Base-by-base conservation (phyloP, 225 moss, liverwort and hornwort genomes). In the Bryum argenteum region DNA sequence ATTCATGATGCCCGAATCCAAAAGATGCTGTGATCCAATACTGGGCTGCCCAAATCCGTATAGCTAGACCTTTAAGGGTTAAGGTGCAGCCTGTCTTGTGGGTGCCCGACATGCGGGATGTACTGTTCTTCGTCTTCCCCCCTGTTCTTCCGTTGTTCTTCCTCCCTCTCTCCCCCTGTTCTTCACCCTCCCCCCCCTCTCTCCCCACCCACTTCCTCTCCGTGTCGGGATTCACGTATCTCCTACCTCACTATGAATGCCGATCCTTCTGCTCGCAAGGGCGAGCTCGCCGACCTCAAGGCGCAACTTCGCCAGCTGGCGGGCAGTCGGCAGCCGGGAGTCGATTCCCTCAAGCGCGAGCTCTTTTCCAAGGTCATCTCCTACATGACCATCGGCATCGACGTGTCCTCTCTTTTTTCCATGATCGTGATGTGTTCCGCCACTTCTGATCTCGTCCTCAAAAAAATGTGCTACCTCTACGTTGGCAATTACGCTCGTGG, bases 341-440 rank as follows among this genome's bases (percentile, higher is more conserved):
- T 92, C 0, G 97, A 98, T 77, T 92, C 89, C 58, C 73, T 92
- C 40, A 98, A 98, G 78, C 89, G 94, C 70, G 94, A 98, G 82
- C 80, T 98, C 8, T 98, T 92, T 83, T 92, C 92, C 72, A 98
- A 98, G 79, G 97, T 98, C 66, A 98, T 98, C 45, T 94, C 92
- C 3, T 94, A 91, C 79, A 83, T 98, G 88, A 98, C 97, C 19
- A 92, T 98, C 44, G 97, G 97, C 76, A 91, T 94, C 78, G 94
- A 98, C 75, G 91, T 98, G 28, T 98, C 97, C 6, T 91, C 97
- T 6, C 89, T 98, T 9, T 98, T 98, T 71, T 91, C 92, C 66
- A 92, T 92, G 54, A 98, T 98, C 92, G 94, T 98, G 54, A 98
- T 98, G 97, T 98, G 97, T 77, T 98, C 94, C 3, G 97, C 97